These are phyloP conservation scores for Candida schatavii DNA, from an alignment of 805 yeast genomes.

Conservation along the genomic window DNA sequence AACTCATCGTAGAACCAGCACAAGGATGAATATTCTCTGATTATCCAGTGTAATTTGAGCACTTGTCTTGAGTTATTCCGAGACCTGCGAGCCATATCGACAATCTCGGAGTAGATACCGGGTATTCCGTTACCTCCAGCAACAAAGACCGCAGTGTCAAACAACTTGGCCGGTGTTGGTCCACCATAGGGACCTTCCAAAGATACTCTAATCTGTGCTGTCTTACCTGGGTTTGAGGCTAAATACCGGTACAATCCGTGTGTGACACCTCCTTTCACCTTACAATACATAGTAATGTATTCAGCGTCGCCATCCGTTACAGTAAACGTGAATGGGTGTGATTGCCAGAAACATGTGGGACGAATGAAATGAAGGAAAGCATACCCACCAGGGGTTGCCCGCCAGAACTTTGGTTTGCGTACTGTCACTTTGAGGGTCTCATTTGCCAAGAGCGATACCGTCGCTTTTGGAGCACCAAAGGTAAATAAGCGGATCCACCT, in stretches of 20 bases:
- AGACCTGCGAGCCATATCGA: constrained; percentile 22
- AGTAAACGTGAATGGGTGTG: constrained; percentile 41
- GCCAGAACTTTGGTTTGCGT: constrained; percentile 38
- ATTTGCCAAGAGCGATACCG: constrained; percentile 26
- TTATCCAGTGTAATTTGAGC: constrained; percentile 56
- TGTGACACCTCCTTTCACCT: constrained; percentile 38
- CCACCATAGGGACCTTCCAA: constrained; percentile 74
- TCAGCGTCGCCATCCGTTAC: constrained; percentile 18
- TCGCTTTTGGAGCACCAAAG: constrained; percentile 36
- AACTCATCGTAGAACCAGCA: constrained; percentile 42
- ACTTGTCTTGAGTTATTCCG: constrained; percentile 14
- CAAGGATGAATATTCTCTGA: constrained; percentile 47
- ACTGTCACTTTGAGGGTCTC: constrained; percentile 37
- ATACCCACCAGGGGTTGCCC: constrained; percentile 38
- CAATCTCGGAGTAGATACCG: constrained; percentile 45
- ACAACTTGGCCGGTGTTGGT: constrained; percentile 45
- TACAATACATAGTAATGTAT: constrained; percentile 28
- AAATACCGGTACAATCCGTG: constrained; percentile 27
- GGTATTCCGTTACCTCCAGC: constrained; percentile 81
- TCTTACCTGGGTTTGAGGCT: constrained; percentile 24
- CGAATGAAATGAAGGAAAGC: constrained; percentile 37
- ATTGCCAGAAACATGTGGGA: constrained; percentile 39
- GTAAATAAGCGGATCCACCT: constrained; percentile 24
- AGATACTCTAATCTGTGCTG: constrained; percentile 26
- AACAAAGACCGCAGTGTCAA: constrained; percentile 53